Percentiles rank a stretch among this genome's conserved stretches.
Evolutionary conservation across 306 rosid genomes (phyloP).

Genomic region (Prinsepia uniflora): DNA sequence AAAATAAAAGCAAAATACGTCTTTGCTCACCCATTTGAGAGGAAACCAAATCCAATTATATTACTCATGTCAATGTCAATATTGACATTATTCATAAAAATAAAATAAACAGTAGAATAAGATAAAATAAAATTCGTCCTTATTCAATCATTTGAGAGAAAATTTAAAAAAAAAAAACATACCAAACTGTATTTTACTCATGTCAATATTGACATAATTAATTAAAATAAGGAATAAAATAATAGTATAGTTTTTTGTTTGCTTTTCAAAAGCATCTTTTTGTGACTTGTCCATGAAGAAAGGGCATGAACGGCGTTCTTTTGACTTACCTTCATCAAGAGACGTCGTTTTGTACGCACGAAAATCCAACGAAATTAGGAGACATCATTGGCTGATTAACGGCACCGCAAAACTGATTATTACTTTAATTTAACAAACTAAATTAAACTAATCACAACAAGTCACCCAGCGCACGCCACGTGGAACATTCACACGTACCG

Average conservation of each 20-base stretch:
- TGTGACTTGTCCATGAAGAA: constrained; percentile 9
- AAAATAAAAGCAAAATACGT: neutral
- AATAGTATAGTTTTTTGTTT: too few species aligned
- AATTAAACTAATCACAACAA: neutral
- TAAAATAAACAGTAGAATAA: too few species aligned
- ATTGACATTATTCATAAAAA: neutral
- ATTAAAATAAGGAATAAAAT: too few species aligned
- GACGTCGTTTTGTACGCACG: too few species aligned
- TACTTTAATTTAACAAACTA: too few species aligned
- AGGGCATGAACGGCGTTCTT: neutral
- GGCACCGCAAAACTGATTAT: neutral
- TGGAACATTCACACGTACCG: constrained; percentile 5
- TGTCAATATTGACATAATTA: too few species aligned
- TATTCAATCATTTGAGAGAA: too few species aligned
- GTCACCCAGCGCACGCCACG: constrained; percentile 21
- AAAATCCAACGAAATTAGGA: too few species aligned
- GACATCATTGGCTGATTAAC: neutral
- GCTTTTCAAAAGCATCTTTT: too few species aligned
- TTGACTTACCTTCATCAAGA: neutral
- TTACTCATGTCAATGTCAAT: neutral
- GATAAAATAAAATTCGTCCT: too few species aligned
- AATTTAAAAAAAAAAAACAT: too few species aligned
- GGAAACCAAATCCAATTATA: neutral
- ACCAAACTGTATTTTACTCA: too few species aligned
- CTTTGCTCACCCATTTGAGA: neutral